Conservation (phyloP, 1,139 yeast species). For the Diutina rugosa region DNA sequence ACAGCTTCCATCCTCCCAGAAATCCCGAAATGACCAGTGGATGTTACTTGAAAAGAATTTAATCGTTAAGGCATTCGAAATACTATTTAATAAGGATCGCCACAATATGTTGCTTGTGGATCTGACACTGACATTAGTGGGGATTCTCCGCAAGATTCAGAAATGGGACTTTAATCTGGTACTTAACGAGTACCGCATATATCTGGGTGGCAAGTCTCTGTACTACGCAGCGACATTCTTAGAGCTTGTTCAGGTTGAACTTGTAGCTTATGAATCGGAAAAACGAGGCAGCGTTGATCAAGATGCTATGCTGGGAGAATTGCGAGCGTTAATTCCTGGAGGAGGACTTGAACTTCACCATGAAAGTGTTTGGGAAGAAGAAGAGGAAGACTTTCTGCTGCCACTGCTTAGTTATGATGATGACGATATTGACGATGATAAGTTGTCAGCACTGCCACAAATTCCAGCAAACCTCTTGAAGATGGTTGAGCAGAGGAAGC, state of each 20-base stretch:
- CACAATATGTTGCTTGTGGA: slow-evolving; percentile 70
- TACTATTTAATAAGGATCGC: slow-evolving; percentile 48
- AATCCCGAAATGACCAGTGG: slow-evolving; percentile 43
- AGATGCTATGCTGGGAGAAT: neutral
- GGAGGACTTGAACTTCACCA: neutral
- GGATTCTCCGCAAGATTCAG: slow-evolving; percentile 68
- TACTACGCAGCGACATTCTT: slow-evolving; percentile 75
- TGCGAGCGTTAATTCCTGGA: neutral
- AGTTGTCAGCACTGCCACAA: slow-evolving; percentile 53
- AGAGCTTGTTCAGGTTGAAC: slow-evolving; percentile 52
- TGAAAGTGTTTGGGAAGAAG: neutral
- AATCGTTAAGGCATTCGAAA: slow-evolving; percentile 42
- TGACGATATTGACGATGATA: slow-evolving; percentile 36
- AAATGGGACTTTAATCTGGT: slow-evolving; percentile 84
- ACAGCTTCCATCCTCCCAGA: slow-evolving; percentile 3
- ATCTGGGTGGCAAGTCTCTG: slow-evolving; percentile 45
- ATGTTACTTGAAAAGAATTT: slow-evolving; percentile 55
- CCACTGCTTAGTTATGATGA: slow-evolving; percentile 13
- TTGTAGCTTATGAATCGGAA: slow-evolving; percentile 25
- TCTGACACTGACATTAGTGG: slow-evolving; percentile 67
- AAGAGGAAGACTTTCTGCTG: neutral
- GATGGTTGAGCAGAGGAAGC: slow-evolving; percentile 41
- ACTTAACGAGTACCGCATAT: slow-evolving; percentile 72
- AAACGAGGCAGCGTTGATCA: neutral
- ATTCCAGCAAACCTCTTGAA: slow-evolving; percentile 48